A percentile compares a stretch with the other conserved stretches of the same genome.
Evolutionary conservation across 2,329 filamentous ascomycete species (phyloP).

Genomic region (Cercospora berteroae): DNA sequence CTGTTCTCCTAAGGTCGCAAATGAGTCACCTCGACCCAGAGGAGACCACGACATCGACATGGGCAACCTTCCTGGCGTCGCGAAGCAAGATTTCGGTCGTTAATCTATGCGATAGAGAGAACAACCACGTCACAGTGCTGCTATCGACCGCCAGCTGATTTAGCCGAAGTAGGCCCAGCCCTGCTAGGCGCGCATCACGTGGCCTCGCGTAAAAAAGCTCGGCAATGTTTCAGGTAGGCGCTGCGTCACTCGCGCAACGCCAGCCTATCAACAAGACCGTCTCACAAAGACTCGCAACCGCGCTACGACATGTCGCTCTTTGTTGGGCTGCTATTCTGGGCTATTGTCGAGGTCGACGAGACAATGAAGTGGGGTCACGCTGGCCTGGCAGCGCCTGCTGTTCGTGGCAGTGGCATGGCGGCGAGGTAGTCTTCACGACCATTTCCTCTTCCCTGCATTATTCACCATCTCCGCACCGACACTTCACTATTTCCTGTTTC

Average conservation of each 20-base stretch:
- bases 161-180: neutral
- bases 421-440: neutral
- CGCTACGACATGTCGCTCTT: constrained; percentile 2
- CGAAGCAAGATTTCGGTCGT: neutral
- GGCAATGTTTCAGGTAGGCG: constrained; percentile 10
- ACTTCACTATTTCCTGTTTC: constrained; percentile 4
- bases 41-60: neutral
- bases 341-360: neutral
- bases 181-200: neutral
- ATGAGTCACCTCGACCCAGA: neutral
- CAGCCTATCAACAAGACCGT: constrained; percentile 1
- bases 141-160: neutral
- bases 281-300: constrained; percentile 6
- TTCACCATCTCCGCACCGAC: constrained; percentile 7
- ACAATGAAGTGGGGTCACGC: constrained; percentile 1
- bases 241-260: constrained; percentile 4
- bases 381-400: neutral
- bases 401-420: neutral
- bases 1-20: neutral
- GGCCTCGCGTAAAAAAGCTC: neutral
- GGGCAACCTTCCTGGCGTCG: neutral
- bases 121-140: neutral
- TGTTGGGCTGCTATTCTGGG: constrained; percentile 10
- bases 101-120: neutral
- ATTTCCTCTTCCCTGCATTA: constrained; percentile 9